Conservation (phyloP, 768 basidiomycete species). For the Termitomyces sp. region DNA sequence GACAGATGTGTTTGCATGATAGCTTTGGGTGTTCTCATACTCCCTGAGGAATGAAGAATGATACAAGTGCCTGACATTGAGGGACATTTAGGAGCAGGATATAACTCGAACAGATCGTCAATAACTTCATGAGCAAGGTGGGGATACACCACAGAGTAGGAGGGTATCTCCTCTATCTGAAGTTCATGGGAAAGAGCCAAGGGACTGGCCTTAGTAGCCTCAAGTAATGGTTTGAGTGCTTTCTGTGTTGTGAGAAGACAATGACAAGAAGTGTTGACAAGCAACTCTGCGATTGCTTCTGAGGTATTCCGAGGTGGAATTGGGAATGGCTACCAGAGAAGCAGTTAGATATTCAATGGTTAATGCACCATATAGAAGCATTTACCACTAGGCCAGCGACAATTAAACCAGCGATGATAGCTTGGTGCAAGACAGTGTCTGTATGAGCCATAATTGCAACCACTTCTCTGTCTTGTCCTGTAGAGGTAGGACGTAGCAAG, state of each 20-base stretch:
- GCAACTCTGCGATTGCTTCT: not conserved
- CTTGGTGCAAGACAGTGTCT: slow-evolving; percentile 33
- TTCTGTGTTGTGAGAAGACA: slow-evolving; percentile 7
- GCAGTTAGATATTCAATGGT: too few species aligned
- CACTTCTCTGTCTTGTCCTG: slow-evolving; percentile 22
- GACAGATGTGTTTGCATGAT: slow-evolving; percentile 26
- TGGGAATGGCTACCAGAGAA: slow-evolving; percentile 25
- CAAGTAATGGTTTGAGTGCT: slow-evolving; percentile 17
- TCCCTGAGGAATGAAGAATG: slow-evolving; percentile 38
- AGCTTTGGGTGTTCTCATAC: slow-evolving; percentile 35
- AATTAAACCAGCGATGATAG: slow-evolving; percentile 30
- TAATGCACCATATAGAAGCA: not conserved
- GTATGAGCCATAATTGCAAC: slow-evolving; percentile 29
- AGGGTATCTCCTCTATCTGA: slow-evolving; percentile 10
- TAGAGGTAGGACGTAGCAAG: slow-evolving; percentile 26
- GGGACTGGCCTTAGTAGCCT: slow-evolving; percentile 18
- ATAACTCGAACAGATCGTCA: slow-evolving; percentile 9
- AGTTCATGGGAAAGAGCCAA: slow-evolving; percentile 8
- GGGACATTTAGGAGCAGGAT: slow-evolving; percentile 8
- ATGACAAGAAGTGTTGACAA: slow-evolving; percentile 1
- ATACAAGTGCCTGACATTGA: slow-evolving; percentile 17
- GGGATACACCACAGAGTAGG: slow-evolving; percentile 9
- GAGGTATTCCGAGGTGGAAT: slow-evolving; percentile 21
- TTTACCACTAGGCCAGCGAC: too few species aligned
- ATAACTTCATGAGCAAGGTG: too few species aligned